Conservation (phyloP, 345 rosid species). For the Arabis alpina region DNA sequence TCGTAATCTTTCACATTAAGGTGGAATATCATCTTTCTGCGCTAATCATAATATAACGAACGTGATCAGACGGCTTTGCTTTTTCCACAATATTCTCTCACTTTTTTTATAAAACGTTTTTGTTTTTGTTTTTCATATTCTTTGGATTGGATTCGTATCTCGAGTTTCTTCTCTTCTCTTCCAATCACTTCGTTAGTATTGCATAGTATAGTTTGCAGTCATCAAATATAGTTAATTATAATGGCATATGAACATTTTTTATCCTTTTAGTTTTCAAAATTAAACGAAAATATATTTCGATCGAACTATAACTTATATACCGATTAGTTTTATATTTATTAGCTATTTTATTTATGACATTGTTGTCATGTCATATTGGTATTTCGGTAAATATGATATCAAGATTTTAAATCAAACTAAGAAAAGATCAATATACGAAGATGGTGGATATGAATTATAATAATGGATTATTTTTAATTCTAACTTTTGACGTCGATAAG, state of each 20-base stretch:
- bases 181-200: slow-evolving; percentile 7
- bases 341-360: too few relatives aligned
- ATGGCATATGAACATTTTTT: background rate
- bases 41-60: slow-evolving; percentile 45
- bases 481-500: too few relatives aligned
- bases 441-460: background rate
- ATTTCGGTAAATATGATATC: too few relatives aligned
- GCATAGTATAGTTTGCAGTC: background rate
- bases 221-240: background rate
- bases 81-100: slow-evolving; percentile 35
- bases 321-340: too few relatives aligned
- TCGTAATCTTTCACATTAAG: slow-evolving; percentile 30
- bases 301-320: background rate
- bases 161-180: slow-evolving; percentile 26
- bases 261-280: background rate
- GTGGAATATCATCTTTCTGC: slow-evolving; percentile 49
- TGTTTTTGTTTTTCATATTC: slow-evolving; percentile 26
- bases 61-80: slow-evolving; percentile 43
- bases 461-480: background rate
- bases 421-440: background rate
- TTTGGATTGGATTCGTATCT: slow-evolving; percentile 44
- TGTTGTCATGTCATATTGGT: too few relatives aligned
- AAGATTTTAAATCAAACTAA: too few relatives aligned
- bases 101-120: background rate
- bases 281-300: background rate